phyloP scores from a whole-genome alignment of 169 alveolate species.

The Eimeria zaria region DNA sequence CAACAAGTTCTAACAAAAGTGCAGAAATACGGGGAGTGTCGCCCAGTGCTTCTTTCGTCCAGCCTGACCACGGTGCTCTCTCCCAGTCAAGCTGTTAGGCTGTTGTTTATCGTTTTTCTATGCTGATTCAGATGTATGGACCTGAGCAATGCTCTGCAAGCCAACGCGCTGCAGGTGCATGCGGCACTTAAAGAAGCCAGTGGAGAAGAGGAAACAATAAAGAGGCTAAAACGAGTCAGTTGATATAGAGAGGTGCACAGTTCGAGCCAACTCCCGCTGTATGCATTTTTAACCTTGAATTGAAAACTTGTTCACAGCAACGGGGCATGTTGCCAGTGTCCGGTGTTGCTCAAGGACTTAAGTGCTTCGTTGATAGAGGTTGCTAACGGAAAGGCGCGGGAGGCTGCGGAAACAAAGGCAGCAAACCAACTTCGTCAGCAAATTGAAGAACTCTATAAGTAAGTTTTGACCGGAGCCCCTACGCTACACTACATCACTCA shows the following conservation, averaged over 20 bases:
- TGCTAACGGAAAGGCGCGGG: slow-evolving; percentile 67
- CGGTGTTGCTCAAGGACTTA: slow-evolving; percentile 18
- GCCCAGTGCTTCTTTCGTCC: not conserved
- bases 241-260: not conserved
- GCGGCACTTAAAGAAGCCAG: slow-evolving; percentile 70
- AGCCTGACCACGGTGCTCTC: not conserved
- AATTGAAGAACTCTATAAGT: slow-evolving; percentile 66
- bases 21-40: not conserved
- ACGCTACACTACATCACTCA: not conserved
- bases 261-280: not conserved
- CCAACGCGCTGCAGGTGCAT: slow-evolving; percentile 60
- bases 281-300: not conserved
- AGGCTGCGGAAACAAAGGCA: slow-evolving; percentile 74
- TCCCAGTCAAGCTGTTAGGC: not conserved
- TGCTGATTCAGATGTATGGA: slow-evolving; percentile 57
- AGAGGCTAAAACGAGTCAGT: slow-evolving; percentile 57
- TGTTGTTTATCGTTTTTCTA: not conserved
- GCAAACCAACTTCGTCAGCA: slow-evolving; percentile 60
- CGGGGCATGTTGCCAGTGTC: not conserved
- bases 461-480: not conserved
- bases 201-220: slow-evolving; percentile 68
- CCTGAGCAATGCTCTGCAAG: slow-evolving; percentile 58
- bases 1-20: not conserved
- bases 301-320: not conserved
- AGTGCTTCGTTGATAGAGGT: slow-evolving; percentile 67